These are phyloP conservation scores for Panellus pusillus DNA, from an alignment of 768 basidiomycete genomes.

Conservation along the genomic window DNA sequence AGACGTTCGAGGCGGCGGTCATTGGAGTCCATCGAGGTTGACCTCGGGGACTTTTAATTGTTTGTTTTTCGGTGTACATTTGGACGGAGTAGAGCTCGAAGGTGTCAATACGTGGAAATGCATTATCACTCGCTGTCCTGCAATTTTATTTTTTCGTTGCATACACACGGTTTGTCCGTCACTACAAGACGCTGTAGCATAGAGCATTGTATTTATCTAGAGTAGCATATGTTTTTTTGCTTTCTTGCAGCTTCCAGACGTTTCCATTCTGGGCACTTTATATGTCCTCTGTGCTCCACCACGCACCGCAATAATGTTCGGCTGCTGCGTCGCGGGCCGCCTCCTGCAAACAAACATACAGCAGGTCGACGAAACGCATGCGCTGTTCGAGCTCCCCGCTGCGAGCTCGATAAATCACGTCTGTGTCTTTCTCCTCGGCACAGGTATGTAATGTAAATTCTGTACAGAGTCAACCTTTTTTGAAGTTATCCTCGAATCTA, in stretches of 20 bases:
- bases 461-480: no score
- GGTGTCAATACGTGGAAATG: no score
- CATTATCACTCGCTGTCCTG: background rate
- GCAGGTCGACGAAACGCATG: conserved; percentile 83
- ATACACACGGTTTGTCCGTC: background rate
- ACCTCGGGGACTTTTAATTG: conserved; percentile 21
- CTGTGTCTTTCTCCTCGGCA: conserved; percentile 81
- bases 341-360: conserved; percentile 76
- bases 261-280: conserved; percentile 1
- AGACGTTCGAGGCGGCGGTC: conserved; percentile 18
- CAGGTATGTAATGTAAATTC: conserved; percentile 48
- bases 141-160: background rate
- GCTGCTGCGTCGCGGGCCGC: conserved; percentile 77
- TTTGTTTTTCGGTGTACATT: background rate
- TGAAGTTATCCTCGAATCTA: conserved; percentile 23
- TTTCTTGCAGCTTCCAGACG: background rate
- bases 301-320: conserved; percentile 56
- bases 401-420: conserved; percentile 81
- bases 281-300: background rate
- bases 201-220: conserved; percentile 3
- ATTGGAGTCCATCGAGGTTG: conserved; percentile 29
- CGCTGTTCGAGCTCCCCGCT: conserved; percentile 69
- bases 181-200: background rate
- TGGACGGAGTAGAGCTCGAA: background rate
- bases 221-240: background rate